Percentiles rank a stretch among this genome's conserved stretches.
phyloP scores from a whole-genome alignment of 495 filamentous ascomycete species.

The Penicillium coffeae region DNA sequence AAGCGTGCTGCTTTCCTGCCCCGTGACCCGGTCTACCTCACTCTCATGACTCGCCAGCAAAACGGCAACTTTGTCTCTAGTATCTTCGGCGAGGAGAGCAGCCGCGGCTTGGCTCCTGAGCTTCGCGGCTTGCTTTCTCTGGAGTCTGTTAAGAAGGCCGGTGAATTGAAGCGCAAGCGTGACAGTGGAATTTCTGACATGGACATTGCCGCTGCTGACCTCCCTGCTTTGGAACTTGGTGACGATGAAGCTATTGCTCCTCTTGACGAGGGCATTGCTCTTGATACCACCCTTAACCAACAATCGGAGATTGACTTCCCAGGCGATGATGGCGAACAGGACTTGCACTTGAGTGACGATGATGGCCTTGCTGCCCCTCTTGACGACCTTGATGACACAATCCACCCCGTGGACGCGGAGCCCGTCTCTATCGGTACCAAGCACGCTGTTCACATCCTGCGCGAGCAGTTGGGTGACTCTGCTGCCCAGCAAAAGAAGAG shows the following conservation, averaged over 20 bases:
- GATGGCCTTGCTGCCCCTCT: constrained; percentile 40
- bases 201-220: constrained; percentile 59
- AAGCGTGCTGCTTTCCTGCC: constrained; percentile 75
- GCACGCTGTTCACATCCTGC: constrained; percentile 91
- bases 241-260: constrained; percentile 53
- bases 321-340: constrained; percentile 50
- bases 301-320: constrained; percentile 58
- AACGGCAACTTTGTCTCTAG: constrained; percentile 80
- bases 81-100: constrained; percentile 70
- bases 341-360: constrained; percentile 50
- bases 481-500: constrained; percentile 62
- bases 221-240: constrained; percentile 66
- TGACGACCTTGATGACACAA: constrained; percentile 73
- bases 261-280: constrained; percentile 46
- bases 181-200: constrained; percentile 83
- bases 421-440: constrained; percentile 86
- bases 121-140: constrained; percentile 80
- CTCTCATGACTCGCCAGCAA: constrained; percentile 85
- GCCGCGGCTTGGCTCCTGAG: constrained; percentile 83
- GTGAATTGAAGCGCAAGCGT: constrained; percentile 89
- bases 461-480: constrained; percentile 76
- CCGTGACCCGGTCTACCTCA: constrained; percentile 77
- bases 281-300: constrained; percentile 49
- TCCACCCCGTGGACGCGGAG: constrained; percentile 75
- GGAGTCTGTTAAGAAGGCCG: constrained; percentile 68